These are phyloP conservation scores for Pulveroboletus sp. DNA, from an alignment of 768 basidiomycete genomes.

Conservation along the genomic window DNA sequence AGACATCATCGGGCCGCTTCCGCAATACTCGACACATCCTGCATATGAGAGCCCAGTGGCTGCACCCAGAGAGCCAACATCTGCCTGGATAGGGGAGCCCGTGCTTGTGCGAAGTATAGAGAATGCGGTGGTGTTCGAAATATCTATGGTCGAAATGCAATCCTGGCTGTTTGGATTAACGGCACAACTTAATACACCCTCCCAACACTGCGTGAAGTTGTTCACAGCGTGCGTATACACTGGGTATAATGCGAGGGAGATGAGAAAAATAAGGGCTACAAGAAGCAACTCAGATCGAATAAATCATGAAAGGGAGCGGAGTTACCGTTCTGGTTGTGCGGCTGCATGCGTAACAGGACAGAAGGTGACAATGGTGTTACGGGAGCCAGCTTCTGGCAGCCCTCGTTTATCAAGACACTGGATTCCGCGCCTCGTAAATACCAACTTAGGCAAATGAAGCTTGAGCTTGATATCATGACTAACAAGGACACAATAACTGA, in stretches of 20 bases:
- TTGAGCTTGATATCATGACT: no score
- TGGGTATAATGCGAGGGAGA: neutral
- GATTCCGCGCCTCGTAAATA: no score
- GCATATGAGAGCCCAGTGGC: constrained; percentile 11
- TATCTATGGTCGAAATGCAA: constrained; percentile 3
- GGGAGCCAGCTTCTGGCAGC: no score
- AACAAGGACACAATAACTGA: no score
- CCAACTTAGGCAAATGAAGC: no score
- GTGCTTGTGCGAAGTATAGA: constrained; percentile 12
- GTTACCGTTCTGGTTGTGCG: no score
- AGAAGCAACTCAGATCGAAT: constrained; percentile 1
- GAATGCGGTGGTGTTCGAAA: constrained; percentile 8
- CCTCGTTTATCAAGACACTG: no score
- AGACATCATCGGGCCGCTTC: constrained; percentile 13
- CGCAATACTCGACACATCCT: constrained; percentile 11
- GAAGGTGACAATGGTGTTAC: no score
- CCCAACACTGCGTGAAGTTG: constrained; percentile 16
- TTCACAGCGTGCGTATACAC: neutral
- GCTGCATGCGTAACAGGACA: no score
- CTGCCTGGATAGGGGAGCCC: neutral
- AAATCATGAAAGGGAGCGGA: neutral
- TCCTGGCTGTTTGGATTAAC: neutral
- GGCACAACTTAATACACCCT: constrained; percentile 1
- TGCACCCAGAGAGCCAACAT: neutral
- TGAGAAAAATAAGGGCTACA: neutral